A percentile compares a stretch with the other conserved stretches of the same genome.
Evolutionary conservation across 179 eudicot genomes (phyloP).

Genomic region (Silene noctiflora): DNA sequence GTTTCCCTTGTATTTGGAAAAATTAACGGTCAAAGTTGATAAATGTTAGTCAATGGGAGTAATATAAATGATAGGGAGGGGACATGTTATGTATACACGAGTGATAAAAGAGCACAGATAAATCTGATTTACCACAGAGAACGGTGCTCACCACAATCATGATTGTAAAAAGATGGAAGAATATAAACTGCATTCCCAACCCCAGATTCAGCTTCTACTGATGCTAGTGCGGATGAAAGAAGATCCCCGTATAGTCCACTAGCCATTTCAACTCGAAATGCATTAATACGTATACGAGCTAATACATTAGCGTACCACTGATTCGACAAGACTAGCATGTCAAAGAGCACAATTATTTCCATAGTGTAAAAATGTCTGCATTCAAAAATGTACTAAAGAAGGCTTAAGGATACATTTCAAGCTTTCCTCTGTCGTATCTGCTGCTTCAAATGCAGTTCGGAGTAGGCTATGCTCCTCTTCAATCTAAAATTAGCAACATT

Average conservation of each 20-base stretch:
- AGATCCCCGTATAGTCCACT: constrained; percentile 69
- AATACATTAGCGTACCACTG: constrained; percentile 77
- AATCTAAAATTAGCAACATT: constrained; percentile 38
- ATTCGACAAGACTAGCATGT: constrained; percentile 66
- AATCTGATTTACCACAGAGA: background rate
- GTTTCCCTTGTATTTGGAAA: background rate
- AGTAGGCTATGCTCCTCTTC: constrained; percentile 68
- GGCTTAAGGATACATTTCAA: constrained; percentile 65
- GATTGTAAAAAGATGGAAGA: constrained; percentile 92
- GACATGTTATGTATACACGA: constrained; percentile 6
- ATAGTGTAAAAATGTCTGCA: background rate
- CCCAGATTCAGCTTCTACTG: constrained; percentile 76
- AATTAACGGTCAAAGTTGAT: background rate
- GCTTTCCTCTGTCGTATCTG: constrained; percentile 37
- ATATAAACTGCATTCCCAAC: constrained; percentile 93
- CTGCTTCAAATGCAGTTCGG: constrained; percentile 49
- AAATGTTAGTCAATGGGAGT: background rate
- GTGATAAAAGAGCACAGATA: background rate
- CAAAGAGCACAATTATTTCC: constrained; percentile 33
- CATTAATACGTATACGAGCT: constrained; percentile 83
- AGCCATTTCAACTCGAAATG: constrained; percentile 86
- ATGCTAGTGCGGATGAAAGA: constrained; percentile 62
- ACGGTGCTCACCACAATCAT: constrained; percentile 78
- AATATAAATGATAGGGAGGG: background rate
- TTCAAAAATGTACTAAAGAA: background rate